Evolutionary conservation across 2,329 filamentous ascomycete genomes (phyloP), one percentile per base, ranked within the genome.

Genomic region (Simplicillium sp.): DNA sequence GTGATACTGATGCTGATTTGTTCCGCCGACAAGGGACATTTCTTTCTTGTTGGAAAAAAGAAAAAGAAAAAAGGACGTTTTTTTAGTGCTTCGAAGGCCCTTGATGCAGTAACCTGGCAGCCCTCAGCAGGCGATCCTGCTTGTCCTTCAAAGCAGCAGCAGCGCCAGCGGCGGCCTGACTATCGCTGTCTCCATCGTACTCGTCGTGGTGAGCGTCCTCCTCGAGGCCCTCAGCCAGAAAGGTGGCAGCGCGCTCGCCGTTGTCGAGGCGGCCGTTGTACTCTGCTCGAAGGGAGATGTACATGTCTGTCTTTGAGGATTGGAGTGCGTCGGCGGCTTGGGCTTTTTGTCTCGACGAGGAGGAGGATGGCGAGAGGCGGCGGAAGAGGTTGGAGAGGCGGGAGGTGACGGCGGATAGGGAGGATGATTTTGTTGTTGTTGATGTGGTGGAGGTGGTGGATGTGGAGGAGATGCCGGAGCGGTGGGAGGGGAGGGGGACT

Each of bases 41-140:
- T n/a, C n/a, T n/a, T n/a, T n/a, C n/a, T n/a, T n/a, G n/a, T n/a
- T n/a, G n/a, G n/a, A n/a, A n/a, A n/a, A n/a, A n/a, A n/a, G n/a
- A n/a, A n/a, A n/a, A n/a, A n/a, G n/a, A n/a, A n/a, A n/a, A n/a
- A n/a, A n/a, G n/a, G n/a, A n/a, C n/a, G n/a, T n/a, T n/a, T n/a
- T n/a, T n/a, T n/a, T 32, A n/a, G 18, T 17, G 28, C 8, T 25
- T 7, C 11, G 32, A 13, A 28, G n/a, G 31, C 34, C 17, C 51
- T 34, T 55, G 51, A 25, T 51, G 49, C 32, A 70, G 53, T 38
- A 71, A 49, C 40, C 52, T 56, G 25, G 61, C 57, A 1, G 68
- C 67, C 25, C 67, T 55, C 33, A 55, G 52, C 20, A 71, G 45
- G 38, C 68, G 57, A 33, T 63, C 62, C 38, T 61, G 56, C 43